Percentiles rank a stretch among this genome's conserved stretches.
Conservation (phyloP, 805 yeast species). For the Lipomyces chichibuensis region DNA sequence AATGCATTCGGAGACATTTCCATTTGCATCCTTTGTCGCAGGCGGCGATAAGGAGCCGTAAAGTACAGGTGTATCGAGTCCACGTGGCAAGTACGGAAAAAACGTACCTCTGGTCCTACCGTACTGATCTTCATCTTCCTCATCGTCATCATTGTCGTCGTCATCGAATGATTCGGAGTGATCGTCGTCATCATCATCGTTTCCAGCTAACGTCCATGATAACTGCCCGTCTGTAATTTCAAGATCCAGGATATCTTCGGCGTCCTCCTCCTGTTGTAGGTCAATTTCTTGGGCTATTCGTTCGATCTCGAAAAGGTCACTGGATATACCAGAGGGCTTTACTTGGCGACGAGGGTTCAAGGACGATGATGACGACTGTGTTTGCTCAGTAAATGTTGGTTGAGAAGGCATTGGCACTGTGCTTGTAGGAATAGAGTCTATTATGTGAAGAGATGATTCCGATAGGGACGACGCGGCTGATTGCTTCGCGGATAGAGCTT, state of each 20-base stretch:
- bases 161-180: conserved; percentile 36
- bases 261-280: conserved; percentile 50
- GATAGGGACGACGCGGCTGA: not conserved
- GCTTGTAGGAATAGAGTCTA: not conserved
- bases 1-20: not conserved
- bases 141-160: conserved; percentile 50
- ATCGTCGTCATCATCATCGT: conserved; percentile 42
- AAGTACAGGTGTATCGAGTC: conserved; percentile 21
- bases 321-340: conserved; percentile 4
- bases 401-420: not conserved
- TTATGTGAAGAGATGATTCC: not conserved
- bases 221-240: conserved; percentile 26
- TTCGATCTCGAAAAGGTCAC: conserved; percentile 36
- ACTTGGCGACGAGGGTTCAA: not conserved
- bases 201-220: conserved; percentile 47
- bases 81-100: conserved; percentile 41
- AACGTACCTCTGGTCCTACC: conserved; percentile 45
- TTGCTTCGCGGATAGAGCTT: not conserved
- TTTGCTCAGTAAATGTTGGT: not conserved
- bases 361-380: not conserved
- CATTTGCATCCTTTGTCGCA: not conserved
- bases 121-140: conserved; percentile 46
- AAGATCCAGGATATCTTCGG: conserved; percentile 55
- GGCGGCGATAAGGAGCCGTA: not conserved
- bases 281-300: conserved; percentile 30